Evolutionary conservation across 2,329 filamentous ascomycete species (phyloP).

Genomic region (Claviceps paspali): DNA sequence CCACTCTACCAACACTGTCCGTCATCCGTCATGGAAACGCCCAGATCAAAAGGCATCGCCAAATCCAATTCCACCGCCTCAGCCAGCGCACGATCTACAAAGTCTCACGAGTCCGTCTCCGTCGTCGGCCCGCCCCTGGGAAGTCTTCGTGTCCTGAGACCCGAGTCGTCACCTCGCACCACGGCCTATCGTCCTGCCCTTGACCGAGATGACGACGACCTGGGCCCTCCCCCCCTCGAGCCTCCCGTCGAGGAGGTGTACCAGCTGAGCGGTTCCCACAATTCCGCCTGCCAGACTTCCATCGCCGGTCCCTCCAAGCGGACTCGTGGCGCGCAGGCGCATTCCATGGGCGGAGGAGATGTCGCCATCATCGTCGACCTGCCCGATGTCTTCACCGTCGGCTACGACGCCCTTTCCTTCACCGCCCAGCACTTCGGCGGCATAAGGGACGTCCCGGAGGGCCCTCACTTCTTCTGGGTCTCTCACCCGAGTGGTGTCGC

Average conservation of each 20-base stretch:
- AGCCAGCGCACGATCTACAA: constrained; percentile 14
- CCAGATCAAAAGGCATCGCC: constrained; percentile 13
- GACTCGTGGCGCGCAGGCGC: constrained; percentile 9
- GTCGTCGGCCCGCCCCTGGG: constrained; percentile 28
- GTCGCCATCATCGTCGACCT: constrained; percentile 37
- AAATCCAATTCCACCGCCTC: constrained; percentile 21
- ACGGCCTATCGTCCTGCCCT: background rate
- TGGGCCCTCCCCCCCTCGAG: constrained; percentile 18
- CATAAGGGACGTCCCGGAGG: constrained; percentile 37
- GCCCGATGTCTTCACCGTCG: constrained; percentile 34
- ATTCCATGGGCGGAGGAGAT: constrained; percentile 27
- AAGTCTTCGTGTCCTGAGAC: constrained; percentile 23
- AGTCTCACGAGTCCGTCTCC: constrained; percentile 22
- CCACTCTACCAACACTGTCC: no score
- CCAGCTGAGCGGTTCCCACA: background rate
- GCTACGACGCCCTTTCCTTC: constrained; percentile 36
- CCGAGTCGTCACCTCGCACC: constrained; percentile 7
- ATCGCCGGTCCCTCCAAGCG: constrained; percentile 2
- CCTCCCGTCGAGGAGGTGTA: constrained; percentile 6
- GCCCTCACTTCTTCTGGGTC: constrained; percentile 45
- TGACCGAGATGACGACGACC: constrained; percentile 12
- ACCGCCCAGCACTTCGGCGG: constrained; percentile 34
- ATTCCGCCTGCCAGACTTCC: background rate
- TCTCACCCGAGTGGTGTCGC: constrained; percentile 32
- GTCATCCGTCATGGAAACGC: constrained; percentile 13